Percentiles rank a stretch among this genome's conserved stretches.
Evolutionary conservation across 805 yeast species (phyloP).

Genomic region (Ogataea sp.): DNA sequence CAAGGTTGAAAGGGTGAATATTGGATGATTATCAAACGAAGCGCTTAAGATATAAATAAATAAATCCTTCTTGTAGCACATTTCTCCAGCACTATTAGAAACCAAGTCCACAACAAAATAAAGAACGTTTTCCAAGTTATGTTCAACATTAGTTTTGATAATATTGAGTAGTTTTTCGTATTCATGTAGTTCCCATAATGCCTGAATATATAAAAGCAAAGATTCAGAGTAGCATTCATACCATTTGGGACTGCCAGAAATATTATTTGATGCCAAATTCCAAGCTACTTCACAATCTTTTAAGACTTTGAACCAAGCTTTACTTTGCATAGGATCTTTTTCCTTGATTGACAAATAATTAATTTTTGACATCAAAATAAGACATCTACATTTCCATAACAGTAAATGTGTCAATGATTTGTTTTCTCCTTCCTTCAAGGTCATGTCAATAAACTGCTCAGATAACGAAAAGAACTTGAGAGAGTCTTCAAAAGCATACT

Average conservation of each 20-base stretch:
- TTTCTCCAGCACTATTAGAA: background rate
- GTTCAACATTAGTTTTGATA: background rate
- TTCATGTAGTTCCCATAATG: background rate
- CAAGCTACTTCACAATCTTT: constrained; percentile 1
- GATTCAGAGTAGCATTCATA: constrained; percentile 1
- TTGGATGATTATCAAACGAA: background rate
- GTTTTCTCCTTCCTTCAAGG: background rate
- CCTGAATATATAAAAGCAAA: background rate
- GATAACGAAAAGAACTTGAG: constrained; percentile 3
- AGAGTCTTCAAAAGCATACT: background rate
- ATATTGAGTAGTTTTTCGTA: constrained; percentile 1
- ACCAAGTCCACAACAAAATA: background rate
- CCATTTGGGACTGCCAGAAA: background rate
- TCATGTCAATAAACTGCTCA: constrained; percentile 4
- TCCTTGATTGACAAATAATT: background rate
- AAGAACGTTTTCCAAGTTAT: background rate
- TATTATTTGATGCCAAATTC: background rate
- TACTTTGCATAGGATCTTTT: constrained; percentile 2
- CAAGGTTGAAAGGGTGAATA: background rate
- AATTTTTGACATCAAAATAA: background rate
- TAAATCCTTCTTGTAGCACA: background rate
- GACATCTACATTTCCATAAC: background rate
- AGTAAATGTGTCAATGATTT: background rate
- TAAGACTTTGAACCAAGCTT: constrained; percentile 2
- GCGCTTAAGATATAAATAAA: background rate